Evolutionary conservation across 768 basidiomycete genomes (phyloP).

Genomic region (Clavulina sp.): DNA sequence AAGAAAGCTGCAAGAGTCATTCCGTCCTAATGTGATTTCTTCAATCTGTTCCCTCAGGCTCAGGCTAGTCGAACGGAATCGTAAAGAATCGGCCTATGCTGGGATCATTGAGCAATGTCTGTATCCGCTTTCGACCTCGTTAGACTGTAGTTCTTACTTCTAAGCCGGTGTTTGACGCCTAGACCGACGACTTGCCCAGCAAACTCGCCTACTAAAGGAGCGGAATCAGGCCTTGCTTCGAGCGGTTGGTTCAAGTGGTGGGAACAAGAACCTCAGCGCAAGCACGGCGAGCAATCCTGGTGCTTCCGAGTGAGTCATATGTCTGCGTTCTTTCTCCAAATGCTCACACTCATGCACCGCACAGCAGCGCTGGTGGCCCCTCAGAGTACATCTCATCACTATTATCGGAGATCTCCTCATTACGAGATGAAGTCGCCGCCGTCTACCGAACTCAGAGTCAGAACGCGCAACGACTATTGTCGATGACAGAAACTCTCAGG

Average conservation of each 20-base stretch:
- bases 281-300: background rate
- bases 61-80: constrained; percentile 69
- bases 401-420: constrained; percentile 81
- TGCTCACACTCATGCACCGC: constrained; percentile 2
- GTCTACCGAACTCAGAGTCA: constrained; percentile 94
- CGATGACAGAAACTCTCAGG: constrained; percentile 88
- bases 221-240: constrained; percentile 78
- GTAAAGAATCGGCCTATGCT: constrained; percentile 60
- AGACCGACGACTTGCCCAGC: constrained; percentile 87
- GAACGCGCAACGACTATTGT: constrained; percentile 80
- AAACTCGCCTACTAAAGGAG: constrained; percentile 81
- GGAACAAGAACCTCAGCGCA: constrained; percentile 27
- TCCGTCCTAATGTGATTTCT: background rate
- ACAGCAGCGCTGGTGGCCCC: constrained; percentile 57
- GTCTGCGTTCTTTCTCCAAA: constrained; percentile 3
- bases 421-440: constrained; percentile 82
- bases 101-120: constrained; percentile 85
- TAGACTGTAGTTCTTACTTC: background rate
- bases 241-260: constrained; percentile 59
- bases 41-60: constrained; percentile 28
- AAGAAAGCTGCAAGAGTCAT: background rate
- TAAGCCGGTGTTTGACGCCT: constrained; percentile 1
- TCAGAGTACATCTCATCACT: constrained; percentile 81
- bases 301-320: constrained; percentile 36
- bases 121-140: constrained; percentile 17